Percentiles rank a stretch among this genome's conserved stretches.
These are phyloP conservation scores for Globisporangium camurandrum DNA, from an alignment of 352 stramenopile species.

Conservation along the genomic window DNA sequence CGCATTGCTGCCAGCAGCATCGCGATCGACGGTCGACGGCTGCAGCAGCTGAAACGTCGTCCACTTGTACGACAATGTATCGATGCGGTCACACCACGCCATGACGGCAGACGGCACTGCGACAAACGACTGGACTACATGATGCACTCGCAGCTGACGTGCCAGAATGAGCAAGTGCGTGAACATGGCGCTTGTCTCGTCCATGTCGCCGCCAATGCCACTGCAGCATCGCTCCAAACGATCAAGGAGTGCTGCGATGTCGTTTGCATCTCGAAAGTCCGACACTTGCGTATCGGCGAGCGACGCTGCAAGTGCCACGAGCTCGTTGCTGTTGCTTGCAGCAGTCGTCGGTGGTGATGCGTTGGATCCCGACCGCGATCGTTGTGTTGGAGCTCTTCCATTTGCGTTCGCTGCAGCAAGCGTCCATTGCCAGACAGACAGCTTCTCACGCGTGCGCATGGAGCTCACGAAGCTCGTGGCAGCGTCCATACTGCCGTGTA, in stretches of 20 bases:
- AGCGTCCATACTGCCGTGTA: neutral
- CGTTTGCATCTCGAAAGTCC: neutral
- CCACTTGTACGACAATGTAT: conserved; percentile 42
- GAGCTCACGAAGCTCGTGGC: conserved; percentile 1
- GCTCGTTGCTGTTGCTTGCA: too few species aligned
- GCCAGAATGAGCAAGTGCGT: conserved; percentile 6
- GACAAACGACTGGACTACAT: neutral
- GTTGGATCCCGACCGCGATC: neutral
- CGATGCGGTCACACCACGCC: conserved; percentile 27
- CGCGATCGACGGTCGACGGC: conserved; percentile 11
- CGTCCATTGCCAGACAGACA: conserved; percentile 7
- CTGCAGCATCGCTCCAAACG: conserved; percentile 6
- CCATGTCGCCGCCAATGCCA: conserved; percentile 7
- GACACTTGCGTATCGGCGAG: conserved; percentile 1
- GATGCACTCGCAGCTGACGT: conserved; percentile 2
- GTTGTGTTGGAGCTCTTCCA: neutral
- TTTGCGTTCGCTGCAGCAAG: neutral
- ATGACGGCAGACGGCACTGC: neutral
- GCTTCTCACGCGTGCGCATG: neutral
- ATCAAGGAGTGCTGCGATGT: neutral
- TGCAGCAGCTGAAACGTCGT: conserved; percentile 62
- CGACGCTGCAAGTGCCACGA: conserved; percentile 4
- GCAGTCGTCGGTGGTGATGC: neutral
- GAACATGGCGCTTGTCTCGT: conserved; percentile 11
- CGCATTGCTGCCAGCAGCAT: neutral